phyloP scores from a whole-genome alignment of 2,329 filamentous ascomycete species.

The Penicillium sp. region DNA sequence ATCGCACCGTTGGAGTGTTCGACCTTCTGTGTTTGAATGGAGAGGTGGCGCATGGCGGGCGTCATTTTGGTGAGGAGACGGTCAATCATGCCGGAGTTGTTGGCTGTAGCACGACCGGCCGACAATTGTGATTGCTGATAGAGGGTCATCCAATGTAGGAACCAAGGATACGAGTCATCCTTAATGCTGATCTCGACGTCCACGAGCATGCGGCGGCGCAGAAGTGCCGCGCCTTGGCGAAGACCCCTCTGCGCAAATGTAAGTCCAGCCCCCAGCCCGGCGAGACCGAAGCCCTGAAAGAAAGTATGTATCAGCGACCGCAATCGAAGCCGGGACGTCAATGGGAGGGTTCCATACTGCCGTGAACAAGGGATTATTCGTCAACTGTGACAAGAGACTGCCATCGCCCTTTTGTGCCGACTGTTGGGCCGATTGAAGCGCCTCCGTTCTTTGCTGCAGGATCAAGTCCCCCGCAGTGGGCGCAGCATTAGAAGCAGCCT shows the following conservation, averaged over 20 bases:
- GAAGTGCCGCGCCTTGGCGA: conserved; percentile 66
- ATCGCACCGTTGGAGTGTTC: conserved; percentile 65
- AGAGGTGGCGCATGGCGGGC: conserved; percentile 61
- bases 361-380: conserved; percentile 51
- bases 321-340: neutral
- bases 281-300: conserved; percentile 75
- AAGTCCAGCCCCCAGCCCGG: conserved; percentile 76
- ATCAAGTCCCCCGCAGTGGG: conserved; percentile 37
- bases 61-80: conserved; percentile 57
- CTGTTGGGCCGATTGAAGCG: conserved; percentile 30
- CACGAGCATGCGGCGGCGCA: conserved; percentile 83
- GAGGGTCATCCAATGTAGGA: conserved; percentile 88
- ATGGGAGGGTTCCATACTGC: conserved; percentile 37
- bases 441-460: conserved; percentile 35
- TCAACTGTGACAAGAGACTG: conserved; percentile 45
- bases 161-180: conserved; percentile 90
- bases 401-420: conserved; percentile 34
- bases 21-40: conserved; percentile 62
- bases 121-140: conserved; percentile 64
- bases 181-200: conserved; percentile 94
- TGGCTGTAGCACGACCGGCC: conserved; percentile 51
- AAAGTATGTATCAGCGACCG: conserved; percentile 6
- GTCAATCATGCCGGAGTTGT: conserved; percentile 47
- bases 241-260: conserved; percentile 76
- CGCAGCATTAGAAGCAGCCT: conserved; percentile 31